These are phyloP conservation scores for Carallia pectinifolia DNA, from an alignment of 345 rosid species.

Conservation along the genomic window DNA sequence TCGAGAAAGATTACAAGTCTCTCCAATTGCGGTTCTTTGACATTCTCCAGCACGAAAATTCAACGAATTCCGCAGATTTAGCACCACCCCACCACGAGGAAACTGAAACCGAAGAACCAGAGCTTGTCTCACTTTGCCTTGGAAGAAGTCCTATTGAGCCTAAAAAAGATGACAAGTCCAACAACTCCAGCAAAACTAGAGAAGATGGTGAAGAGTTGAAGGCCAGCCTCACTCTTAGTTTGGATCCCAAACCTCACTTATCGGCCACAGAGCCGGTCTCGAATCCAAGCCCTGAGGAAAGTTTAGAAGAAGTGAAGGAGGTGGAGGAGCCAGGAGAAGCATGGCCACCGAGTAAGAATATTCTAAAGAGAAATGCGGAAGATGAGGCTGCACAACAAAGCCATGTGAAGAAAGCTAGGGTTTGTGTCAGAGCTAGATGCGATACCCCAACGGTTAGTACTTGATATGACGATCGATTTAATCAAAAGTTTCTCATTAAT, in stretches of 20 bases:
- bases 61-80: conserved; percentile 23
- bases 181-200: conserved; percentile 17
- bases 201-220: conserved; percentile 42
- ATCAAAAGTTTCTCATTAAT: neutral
- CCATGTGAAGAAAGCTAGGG: conserved; percentile 76
- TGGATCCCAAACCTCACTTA: conserved; percentile 33
- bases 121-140: conserved; percentile 70
- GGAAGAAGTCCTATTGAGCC: conserved; percentile 49
- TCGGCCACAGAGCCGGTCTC: conserved; percentile 24
- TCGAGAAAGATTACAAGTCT: conserved; percentile 62
- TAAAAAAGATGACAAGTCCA: conserved; percentile 36
- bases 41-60: conserved; percentile 43
- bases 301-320: conserved; percentile 37
- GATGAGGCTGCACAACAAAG: conserved; percentile 53
- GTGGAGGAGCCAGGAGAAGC: conserved; percentile 40
- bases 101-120: conserved; percentile 35
- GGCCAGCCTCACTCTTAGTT: conserved; percentile 51
- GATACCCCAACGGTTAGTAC: conserved; percentile 70
- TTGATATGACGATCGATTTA: neutral
- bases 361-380: conserved; percentile 34
- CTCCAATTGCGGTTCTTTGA: conserved; percentile 62
- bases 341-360: conserved; percentile 48
- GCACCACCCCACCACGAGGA: conserved; percentile 18
- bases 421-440: conserved; percentile 85
- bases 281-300: conserved; percentile 35